Evolutionary conservation across 768 basidiomycete genomes (phyloP).

Genomic region (Tylopilus rubrobrunneus): DNA sequence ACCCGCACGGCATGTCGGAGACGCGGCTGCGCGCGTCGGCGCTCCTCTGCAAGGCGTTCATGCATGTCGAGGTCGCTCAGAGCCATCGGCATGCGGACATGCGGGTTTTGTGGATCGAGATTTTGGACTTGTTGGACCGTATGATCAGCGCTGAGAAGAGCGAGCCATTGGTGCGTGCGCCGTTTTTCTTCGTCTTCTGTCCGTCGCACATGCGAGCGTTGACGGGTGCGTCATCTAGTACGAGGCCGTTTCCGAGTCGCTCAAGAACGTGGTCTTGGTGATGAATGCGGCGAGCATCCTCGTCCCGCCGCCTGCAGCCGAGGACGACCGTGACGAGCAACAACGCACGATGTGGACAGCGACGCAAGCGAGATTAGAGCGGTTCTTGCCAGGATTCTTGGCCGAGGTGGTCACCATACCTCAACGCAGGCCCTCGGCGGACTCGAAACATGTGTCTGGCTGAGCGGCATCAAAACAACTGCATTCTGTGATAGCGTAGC

Average conservation of each 20-base stretch:
- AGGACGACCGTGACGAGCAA: slow-evolving; percentile 50
- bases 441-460: slow-evolving; percentile 11
- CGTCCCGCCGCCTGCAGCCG: slow-evolving; percentile 47
- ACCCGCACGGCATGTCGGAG: slow-evolving; percentile 87
- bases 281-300: slow-evolving; percentile 90
- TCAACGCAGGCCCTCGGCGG: slow-evolving; percentile 4
- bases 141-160: slow-evolving; percentile 82
- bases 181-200: neutral
- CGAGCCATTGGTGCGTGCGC: slow-evolving; percentile 68
- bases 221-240: slow-evolving; percentile 45
- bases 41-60: slow-evolving; percentile 92
- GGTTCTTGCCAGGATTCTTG: slow-evolving; percentile 90
- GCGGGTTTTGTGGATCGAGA: slow-evolving; percentile 78
- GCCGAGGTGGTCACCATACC: slow-evolving; percentile 57
- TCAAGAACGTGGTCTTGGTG: slow-evolving; percentile 94
- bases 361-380: slow-evolving; percentile 83
- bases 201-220: neutral
- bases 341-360: slow-evolving; percentile 78
- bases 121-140: slow-evolving; percentile 84
- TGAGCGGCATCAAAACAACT: slow-evolving; percentile 8
- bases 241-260: slow-evolving; percentile 92
- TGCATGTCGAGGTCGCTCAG: slow-evolving; percentile 85
- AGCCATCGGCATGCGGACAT: slow-evolving; percentile 57
- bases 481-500: neutral
- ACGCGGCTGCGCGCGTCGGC: slow-evolving; percentile 84